phyloP scores from a whole-genome alignment of 306 rosid species.

The Lotus japonicus region DNA sequence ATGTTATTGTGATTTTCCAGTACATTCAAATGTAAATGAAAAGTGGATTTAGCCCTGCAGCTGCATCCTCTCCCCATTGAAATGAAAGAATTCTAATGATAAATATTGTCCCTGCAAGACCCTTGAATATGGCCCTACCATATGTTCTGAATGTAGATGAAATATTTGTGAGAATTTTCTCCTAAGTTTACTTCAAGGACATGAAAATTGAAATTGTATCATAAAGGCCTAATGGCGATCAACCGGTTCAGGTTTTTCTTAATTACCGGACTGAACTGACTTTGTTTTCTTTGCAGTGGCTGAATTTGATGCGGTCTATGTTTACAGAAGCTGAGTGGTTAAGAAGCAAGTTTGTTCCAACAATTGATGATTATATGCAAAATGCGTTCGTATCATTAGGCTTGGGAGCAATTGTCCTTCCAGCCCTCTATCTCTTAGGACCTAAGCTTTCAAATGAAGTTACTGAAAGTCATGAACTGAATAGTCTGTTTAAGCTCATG shows the following conservation, averaged over 20 bases:
- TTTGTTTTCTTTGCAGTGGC: slow-evolving; percentile 55
- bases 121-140: not conserved
- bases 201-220: not conserved
- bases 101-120: not conserved
- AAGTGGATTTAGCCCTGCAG: not conserved
- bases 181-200: not conserved
- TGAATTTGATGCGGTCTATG: slow-evolving; percentile 61
- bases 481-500: slow-evolving; percentile 47
- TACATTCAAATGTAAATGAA: not conserved
- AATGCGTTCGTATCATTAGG: slow-evolving; percentile 63
- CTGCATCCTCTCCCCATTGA: not conserved
- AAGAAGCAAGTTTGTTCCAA: slow-evolving; percentile 45
- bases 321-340: slow-evolving; percentile 65
- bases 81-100: not conserved
- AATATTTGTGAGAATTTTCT: not conserved
- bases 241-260: not conserved
- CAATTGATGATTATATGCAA: slow-evolving; percentile 62
- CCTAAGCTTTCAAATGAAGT: slow-evolving; percentile 53
- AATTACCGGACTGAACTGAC: not conserved
- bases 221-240: not conserved
- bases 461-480: slow-evolving; percentile 33
- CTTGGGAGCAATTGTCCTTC: slow-evolving; percentile 76
- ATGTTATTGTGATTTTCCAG: not conserved
- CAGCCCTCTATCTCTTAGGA: slow-evolving; percentile 66
- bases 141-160: not conserved